These are phyloP conservation scores for Xylaria sp. DNA, from an alignment of 2,329 filamentous ascomycete genomes.

Conservation along the genomic window DNA sequence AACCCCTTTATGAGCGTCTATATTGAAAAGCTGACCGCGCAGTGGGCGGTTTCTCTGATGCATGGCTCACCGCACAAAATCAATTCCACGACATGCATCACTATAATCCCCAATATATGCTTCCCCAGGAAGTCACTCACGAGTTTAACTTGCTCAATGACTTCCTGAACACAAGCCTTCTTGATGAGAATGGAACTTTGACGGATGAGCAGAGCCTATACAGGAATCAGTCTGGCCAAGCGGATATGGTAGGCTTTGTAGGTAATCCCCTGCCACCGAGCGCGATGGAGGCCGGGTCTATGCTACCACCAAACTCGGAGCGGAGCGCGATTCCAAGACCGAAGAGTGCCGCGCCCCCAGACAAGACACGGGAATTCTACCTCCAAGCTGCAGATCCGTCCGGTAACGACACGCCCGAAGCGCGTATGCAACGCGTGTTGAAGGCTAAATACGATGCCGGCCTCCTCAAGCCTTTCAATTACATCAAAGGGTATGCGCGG, in stretches of 20 bases:
- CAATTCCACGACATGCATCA: slow-evolving; percentile 95
- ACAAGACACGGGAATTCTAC: slow-evolving; percentile 89
- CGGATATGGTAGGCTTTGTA: slow-evolving; percentile 62
- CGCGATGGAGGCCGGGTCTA: slow-evolving; percentile 55
- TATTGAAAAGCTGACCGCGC: slow-evolving; percentile 48
- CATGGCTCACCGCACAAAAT: slow-evolving; percentile 82
- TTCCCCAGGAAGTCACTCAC: slow-evolving; percentile 89
- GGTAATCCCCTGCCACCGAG: slow-evolving; percentile 50
- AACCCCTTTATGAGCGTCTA: slow-evolving; percentile 45
- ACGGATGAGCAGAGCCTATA: slow-evolving; percentile 70
- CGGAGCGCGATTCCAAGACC: slow-evolving; percentile 70
- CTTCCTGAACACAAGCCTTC: slow-evolving; percentile 89
- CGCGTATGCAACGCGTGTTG: slow-evolving; percentile 93
- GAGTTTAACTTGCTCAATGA: slow-evolving; percentile 98
- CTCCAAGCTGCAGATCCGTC: slow-evolving; percentile 96
- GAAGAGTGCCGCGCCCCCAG: slow-evolving; percentile 69
- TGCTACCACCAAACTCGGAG: slow-evolving; percentile 61
- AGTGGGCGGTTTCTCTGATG: slow-evolving; percentile 85
- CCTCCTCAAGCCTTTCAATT: slow-evolving; percentile 95
- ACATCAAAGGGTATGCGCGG: slow-evolving; percentile 93
- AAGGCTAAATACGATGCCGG: slow-evolving; percentile 97
- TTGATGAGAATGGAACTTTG: slow-evolving; percentile 82
- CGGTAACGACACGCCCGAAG: slow-evolving; percentile 84
- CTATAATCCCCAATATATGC: slow-evolving; percentile 94
- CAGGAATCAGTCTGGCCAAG: slow-evolving; percentile 53